Evolutionary conservation across 805 yeast species (phyloP), one percentile per base, ranked within the genome.

Genomic region (Teunomyces gatunensis): DNA sequence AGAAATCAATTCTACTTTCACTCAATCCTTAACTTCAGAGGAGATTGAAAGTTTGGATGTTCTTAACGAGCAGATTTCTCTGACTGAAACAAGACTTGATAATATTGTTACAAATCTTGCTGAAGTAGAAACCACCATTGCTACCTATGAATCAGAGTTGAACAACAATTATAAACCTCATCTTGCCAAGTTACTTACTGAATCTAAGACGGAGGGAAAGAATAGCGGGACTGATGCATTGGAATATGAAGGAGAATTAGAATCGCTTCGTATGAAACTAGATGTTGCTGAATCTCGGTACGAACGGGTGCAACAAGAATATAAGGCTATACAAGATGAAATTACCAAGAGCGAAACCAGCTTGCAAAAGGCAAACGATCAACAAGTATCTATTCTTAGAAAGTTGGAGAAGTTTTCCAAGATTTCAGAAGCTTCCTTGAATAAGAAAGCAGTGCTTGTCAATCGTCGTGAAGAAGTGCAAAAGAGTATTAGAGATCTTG

Each of bases 401-500:
- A 77, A 78, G 47, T 65, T 90, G 23, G 89, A 85, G 44, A 75
- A 73, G 39, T 79, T 75, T 45, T 82, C 85, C 48, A 84, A 83
- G 52, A 65, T 60, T n/a, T 75, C 85, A 0, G 96, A 89, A 57
- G 83, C 78, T 48, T 72, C 74, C 5, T 67, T 86, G 53, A 77
- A 86, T 17, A 84, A 79, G 57, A 87, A 83, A 53, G 73, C 86
- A 1, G 60, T 84, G 4, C 65, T 89, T 42, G 60, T 70, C 3
- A 69, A 74, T 37, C 77, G 96, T 53, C 77, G 87, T 49, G 88
- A 85, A 42, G 95, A 87, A 53, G 64, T 88, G 20, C 84, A 83
- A 53, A 79, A 77, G 49, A 87, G 81, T 58, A 84, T 90, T 27
- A 75, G 91, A 51, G 96, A 87, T 36, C 68, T 91, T 35, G 97